A percentile compares a stretch with the other conserved stretches of the same genome.
These are phyloP conservation scores for Coemansia sp. DNA, from an alignment of 371 early-diverging fungal species.

Conservation along the genomic window DNA sequence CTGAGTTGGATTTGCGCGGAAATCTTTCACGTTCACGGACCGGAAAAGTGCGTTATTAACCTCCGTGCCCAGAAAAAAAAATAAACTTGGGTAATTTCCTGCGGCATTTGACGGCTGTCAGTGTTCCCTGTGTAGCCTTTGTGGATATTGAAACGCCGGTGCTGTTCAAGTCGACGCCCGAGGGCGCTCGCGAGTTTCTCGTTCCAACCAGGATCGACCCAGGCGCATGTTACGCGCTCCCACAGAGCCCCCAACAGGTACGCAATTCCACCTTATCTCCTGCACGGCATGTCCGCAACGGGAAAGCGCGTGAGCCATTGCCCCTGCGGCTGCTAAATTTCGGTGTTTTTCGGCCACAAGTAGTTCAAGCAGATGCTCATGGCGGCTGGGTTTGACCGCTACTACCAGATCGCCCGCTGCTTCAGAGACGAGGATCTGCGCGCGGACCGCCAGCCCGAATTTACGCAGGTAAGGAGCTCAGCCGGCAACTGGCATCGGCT, in stretches of 20 bases:
- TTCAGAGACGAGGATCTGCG: constrained; percentile 90
- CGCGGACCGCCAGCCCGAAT: constrained; percentile 92
- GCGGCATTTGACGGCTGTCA: too few species aligned
- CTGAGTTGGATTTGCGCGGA: background rate
- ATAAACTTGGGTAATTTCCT: too few species aligned
- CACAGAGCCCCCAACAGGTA: constrained; percentile 93
- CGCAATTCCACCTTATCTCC: background rate
- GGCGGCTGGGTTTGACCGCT: constrained; percentile 86
- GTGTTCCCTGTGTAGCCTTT: constrained; percentile 58
- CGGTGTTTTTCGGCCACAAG: background rate
- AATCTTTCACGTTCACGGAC: constrained; percentile 15
- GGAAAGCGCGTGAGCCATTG: too few species aligned
- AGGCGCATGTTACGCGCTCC: constrained; percentile 76
- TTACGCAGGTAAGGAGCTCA: constrained; percentile 69
- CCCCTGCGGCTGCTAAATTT: too few species aligned
- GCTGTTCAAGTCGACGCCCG: constrained; percentile 92
- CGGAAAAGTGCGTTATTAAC: constrained; percentile 3
- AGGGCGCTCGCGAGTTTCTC: constrained; percentile 91
- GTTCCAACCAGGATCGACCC: constrained; percentile 83
- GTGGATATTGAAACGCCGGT: constrained; percentile 91
- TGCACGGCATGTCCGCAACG: background rate
- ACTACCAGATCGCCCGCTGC: constrained; percentile 93
- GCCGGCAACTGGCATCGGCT: background rate
- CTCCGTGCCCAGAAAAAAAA: constrained; percentile 6
- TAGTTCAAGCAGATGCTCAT: constrained; percentile 85